Conservation (phyloP, 2,329 filamentous ascomycete genomes). For the Phaeosphaeria sp. region DNA sequence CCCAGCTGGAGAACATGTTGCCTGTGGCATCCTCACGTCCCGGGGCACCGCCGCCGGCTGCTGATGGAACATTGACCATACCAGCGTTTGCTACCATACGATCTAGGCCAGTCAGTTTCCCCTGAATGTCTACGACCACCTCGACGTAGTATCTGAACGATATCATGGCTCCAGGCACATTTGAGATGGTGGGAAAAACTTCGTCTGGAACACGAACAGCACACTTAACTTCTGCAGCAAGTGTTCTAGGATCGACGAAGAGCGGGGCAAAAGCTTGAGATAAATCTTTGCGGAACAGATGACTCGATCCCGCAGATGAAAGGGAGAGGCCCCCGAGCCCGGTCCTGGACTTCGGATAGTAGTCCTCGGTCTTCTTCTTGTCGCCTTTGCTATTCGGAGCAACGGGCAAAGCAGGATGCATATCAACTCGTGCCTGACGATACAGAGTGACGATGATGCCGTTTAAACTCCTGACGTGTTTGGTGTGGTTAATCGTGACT, state of each 20-base stretch:
- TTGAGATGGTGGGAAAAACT: slow-evolving; percentile 87
- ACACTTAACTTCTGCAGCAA: slow-evolving; percentile 81
- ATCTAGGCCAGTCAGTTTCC: slow-evolving; percentile 79
- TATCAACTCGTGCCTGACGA: slow-evolving; percentile 88
- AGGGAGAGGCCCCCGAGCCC: slow-evolving; percentile 86
- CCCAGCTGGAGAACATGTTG: slow-evolving; percentile 61
- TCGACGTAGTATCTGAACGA: slow-evolving; percentile 94
- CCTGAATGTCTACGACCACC: slow-evolving; percentile 89
- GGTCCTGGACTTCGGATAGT: slow-evolving; percentile 85
- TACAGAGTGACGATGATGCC: slow-evolving; percentile 94
- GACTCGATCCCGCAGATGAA: slow-evolving; percentile 83
- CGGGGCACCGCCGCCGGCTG: slow-evolving; percentile 49
- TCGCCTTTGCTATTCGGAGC: slow-evolving; percentile 69
- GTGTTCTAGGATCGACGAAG: slow-evolving; percentile 80
- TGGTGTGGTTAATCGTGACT: slow-evolving; percentile 85
- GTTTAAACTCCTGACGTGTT: slow-evolving; percentile 86
- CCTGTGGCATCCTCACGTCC: slow-evolving; percentile 47
- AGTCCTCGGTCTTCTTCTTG: slow-evolving; percentile 78
- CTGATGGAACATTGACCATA: slow-evolving; percentile 55
- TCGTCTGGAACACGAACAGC: slow-evolving; percentile 88
- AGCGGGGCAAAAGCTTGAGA: slow-evolving; percentile 87
- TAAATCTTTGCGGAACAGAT: slow-evolving; percentile 94
- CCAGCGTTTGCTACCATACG: slow-evolving; percentile 64
- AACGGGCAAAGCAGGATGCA: slow-evolving; percentile 69
- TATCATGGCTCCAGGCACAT: slow-evolving; percentile 91